Evolutionary conservation across 345 rosid genomes (phyloP).

Genomic region (Populus simonii): DNA sequence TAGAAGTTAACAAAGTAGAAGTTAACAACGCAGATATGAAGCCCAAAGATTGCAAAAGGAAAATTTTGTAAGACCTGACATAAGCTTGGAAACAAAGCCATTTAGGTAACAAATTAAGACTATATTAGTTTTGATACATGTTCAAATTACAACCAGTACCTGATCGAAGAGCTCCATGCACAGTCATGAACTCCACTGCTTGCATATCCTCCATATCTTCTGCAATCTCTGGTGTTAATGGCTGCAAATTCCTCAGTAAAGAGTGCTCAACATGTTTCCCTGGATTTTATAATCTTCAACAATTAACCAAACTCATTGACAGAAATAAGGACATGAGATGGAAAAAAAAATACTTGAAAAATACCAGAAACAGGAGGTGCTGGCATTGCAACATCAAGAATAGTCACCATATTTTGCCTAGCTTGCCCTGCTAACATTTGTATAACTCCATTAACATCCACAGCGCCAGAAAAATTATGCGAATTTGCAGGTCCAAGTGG

Average conservation of each 20-base stretch:
- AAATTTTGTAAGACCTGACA: neutral
- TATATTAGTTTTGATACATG: neutral
- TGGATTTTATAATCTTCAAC: conserved; percentile 19
- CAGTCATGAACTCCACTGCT: conserved; percentile 58
- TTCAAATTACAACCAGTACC: conserved; percentile 32
- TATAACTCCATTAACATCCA: conserved; percentile 54
- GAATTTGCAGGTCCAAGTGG: conserved; percentile 46
- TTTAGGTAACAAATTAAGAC: neutral
- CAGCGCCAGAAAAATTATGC: conserved; percentile 43
- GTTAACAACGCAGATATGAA: no score
- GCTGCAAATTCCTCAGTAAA: conserved; percentile 44
- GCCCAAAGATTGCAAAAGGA: neutral
- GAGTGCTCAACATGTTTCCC: conserved; percentile 45
- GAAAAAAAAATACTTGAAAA: neutral
- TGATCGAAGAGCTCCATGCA: conserved; percentile 68
- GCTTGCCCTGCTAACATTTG: conserved; percentile 60
- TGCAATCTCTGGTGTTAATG: conserved; percentile 67
- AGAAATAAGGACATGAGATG: neutral
- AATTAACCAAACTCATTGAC: conserved; percentile 5
- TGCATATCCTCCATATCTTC: conserved; percentile 61
- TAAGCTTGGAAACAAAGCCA: neutral
- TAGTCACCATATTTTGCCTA: conserved; percentile 65
- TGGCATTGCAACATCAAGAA: conserved; percentile 78
- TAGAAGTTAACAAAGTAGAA: no score
- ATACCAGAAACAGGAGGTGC: conserved; percentile 56